phyloP scores from a whole-genome alignment of 345 rosid species.

The Hibiscus mutabilis region DNA sequence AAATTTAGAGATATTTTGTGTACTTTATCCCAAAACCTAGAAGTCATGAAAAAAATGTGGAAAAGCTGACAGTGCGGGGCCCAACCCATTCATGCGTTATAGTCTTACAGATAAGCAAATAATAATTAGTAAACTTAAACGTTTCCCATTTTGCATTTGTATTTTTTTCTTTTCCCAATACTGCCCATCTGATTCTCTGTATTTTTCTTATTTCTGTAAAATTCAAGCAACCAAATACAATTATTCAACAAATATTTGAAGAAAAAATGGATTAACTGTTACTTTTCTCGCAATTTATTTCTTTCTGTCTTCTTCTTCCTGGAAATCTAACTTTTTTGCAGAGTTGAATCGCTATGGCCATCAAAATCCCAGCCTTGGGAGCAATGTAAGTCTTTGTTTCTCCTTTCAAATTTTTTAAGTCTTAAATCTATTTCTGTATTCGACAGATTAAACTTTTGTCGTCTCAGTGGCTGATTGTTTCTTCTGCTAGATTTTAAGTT shows the following conservation, averaged over 20 bases:
- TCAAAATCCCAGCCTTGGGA: slow-evolving; percentile 8
- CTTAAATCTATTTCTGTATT: background rate
- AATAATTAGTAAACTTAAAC: background rate
- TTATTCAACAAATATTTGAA: background rate
- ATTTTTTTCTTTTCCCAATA: background rate
- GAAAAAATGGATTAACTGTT: background rate
- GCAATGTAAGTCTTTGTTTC: slow-evolving; percentile 7
- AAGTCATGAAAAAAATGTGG: background rate
- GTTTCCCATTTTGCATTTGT: background rate
- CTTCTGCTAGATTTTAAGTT: background rate
- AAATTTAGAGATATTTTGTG: too few relatives aligned
- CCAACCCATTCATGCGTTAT: background rate
- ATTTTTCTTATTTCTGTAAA: background rate
- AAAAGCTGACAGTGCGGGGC: background rate
- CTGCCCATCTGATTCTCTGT: background rate
- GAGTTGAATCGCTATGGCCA: slow-evolving; percentile 9
- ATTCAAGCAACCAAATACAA: background rate
- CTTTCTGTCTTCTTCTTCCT: background rate
- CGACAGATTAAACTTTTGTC: background rate
- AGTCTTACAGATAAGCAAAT: background rate
- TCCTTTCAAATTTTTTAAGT: background rate
- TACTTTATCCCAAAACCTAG: too few relatives aligned
- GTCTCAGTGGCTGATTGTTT: background rate
- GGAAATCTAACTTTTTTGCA: background rate
- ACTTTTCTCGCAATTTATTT: background rate